Evolutionary conservation across 306 rosid species (phyloP).

Genomic region (Amphicarpaea edgeworthii): DNA sequence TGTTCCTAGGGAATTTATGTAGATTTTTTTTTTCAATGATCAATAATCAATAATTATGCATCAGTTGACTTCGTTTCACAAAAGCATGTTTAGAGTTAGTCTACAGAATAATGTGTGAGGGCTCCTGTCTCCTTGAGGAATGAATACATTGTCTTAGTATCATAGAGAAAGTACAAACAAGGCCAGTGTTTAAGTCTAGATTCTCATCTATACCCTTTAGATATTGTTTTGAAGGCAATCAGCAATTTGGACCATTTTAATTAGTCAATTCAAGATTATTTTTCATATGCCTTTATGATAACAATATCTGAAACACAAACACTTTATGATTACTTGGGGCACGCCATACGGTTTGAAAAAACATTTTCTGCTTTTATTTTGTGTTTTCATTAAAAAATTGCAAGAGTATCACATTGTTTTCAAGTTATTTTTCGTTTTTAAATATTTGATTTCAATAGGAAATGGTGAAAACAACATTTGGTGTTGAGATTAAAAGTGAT

Average conservation of each 20-base stretch:
- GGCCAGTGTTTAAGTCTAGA: conserved; percentile 18
- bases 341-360: background rate
- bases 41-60: background rate
- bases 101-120: conserved; percentile 4
- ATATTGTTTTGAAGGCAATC: conserved; percentile 14
- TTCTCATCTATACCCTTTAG: conserved; percentile 21
- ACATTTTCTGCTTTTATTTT: background rate
- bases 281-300: conserved; percentile 26
- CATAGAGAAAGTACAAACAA: conserved; percentile 12
- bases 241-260: background rate
- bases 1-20: background rate
- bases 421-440: background rate
- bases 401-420: background rate
- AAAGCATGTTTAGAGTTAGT: background rate
- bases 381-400: background rate
- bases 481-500: no score
- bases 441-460: background rate
- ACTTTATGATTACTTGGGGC: background rate
- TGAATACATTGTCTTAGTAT: conserved; percentile 4
- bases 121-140: conserved; percentile 10
- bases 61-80: background rate
- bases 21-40: background rate
- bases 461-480: background rate
- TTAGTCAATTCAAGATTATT: background rate
- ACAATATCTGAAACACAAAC: background rate